Evolutionary conservation across 352 stramenopile genomes (phyloP).

Genomic region (Peronosclerospora sorghi): DNA sequence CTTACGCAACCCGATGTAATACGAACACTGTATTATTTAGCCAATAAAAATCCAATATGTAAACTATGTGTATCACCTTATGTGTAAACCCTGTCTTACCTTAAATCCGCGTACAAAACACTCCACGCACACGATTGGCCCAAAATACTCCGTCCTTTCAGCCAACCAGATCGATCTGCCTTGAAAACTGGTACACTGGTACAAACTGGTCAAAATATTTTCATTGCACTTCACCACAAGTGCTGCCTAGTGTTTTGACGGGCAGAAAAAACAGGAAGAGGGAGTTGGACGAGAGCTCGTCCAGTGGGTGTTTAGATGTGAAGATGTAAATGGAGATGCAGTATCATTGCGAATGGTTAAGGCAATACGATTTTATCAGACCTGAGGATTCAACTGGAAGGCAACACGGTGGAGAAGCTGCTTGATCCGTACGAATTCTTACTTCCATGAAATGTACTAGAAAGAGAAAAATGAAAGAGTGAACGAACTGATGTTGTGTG

Average conservation of each 20-base stretch:
- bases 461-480: neutral
- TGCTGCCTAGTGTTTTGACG: conserved; percentile 10
- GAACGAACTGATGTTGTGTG: neutral
- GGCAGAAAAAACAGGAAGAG: conserved; percentile 6
- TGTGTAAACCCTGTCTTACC: no score
- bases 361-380: conserved; percentile 35
- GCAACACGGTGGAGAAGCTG: conserved; percentile 20
- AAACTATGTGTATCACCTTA: no score
- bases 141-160: no score
- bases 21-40: no score
- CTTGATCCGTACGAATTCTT: conserved; percentile 27
- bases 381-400: conserved; percentile 29
- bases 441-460: conserved; percentile 9
- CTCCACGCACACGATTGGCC: no score
- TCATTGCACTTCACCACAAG: no score
- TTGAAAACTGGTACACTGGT: no score
- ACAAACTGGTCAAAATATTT: no score
- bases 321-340: conserved; percentile 17
- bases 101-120: no score
- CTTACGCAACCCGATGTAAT: no score
- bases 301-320: conserved; percentile 40
- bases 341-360: conserved; percentile 22
- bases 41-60: no score
- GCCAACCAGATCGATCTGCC: no score
- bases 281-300: conserved; percentile 20